phyloP scores from a whole-genome alignment of 2,329 filamentous ascomycete genomes.

The Amesomyces nigricolor region DNA sequence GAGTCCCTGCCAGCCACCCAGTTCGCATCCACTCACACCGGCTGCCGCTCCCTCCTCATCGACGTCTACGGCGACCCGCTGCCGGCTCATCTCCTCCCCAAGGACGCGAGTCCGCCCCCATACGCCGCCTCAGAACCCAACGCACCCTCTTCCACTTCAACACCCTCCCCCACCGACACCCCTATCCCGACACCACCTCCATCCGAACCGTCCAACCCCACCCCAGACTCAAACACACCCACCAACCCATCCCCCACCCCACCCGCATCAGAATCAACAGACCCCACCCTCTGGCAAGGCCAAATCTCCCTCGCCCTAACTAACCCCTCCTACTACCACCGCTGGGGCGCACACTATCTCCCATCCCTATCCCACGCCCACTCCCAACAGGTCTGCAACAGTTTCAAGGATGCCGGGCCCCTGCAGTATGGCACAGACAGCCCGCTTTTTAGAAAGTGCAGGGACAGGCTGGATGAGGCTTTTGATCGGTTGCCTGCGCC shows the following conservation, averaged over 20 bases:
- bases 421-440: constrained; percentile 47
- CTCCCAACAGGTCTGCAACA: constrained; percentile 52
- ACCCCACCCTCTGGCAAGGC: constrained; percentile 30
- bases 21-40: constrained; percentile 30
- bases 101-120: no score
- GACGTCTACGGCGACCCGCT: constrained; percentile 39
- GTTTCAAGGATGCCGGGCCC: constrained; percentile 56
- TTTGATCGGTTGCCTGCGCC: constrained; percentile 41
- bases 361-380: constrained; percentile 52
- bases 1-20: constrained; percentile 32
- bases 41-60: constrained; percentile 42
- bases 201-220: no score
- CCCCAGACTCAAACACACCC: no score
- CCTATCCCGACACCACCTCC: no score
- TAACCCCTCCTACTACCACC: constrained; percentile 34
- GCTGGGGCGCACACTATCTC: constrained; percentile 56
- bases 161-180: not conserved
- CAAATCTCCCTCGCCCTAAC: constrained; percentile 47
- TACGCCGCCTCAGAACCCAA: no score
- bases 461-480: constrained; percentile 43
- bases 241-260: no score
- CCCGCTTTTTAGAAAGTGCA: constrained; percentile 46
- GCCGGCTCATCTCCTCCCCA: no score
- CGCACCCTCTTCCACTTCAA: no score
- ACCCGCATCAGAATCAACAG: no score